These are phyloP conservation scores for Yamadazyma diddensiae DNA, from an alignment of 1,139 yeast species.

Conservation along the genomic window DNA sequence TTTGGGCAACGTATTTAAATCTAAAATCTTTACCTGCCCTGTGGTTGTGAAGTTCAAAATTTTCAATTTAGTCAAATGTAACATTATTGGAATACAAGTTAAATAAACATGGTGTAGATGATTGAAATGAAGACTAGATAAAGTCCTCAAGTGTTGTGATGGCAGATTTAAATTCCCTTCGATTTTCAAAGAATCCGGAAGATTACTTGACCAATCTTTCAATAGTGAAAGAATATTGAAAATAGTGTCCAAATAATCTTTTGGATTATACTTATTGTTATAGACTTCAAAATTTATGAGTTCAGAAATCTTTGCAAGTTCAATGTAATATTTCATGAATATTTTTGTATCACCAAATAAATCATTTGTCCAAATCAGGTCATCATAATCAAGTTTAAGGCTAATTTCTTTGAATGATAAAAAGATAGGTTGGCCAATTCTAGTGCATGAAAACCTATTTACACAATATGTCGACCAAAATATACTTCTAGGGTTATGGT, in stretches of 20 bases:
- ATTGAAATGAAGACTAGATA: slow-evolving; percentile 27
- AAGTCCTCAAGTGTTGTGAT: slow-evolving; percentile 16
- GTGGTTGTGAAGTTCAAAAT: slow-evolving; percentile 12
- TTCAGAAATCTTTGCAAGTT: slow-evolving; percentile 26
- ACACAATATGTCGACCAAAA: slow-evolving; percentile 30
- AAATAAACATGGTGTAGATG: slow-evolving; percentile 29
- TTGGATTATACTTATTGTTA: slow-evolving; percentile 17
- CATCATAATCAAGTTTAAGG: slow-evolving; percentile 1
- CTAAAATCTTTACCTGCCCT: slow-evolving; percentile 4
- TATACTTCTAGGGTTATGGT: slow-evolving; percentile 12
- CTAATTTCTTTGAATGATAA: slow-evolving; percentile 18
- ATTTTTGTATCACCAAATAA: slow-evolving; percentile 13
- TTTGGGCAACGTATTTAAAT: slow-evolving; percentile 14
- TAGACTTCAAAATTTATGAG: slow-evolving; percentile 22
- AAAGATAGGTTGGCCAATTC: slow-evolving; percentile 27
- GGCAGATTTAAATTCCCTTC: slow-evolving; percentile 8
- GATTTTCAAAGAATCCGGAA: slow-evolving; percentile 21
- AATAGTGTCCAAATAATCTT: slow-evolving; percentile 17
- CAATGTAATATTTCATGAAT: slow-evolving; percentile 19
- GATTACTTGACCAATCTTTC: slow-evolving; percentile 20
- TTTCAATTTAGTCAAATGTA: slow-evolving; percentile 21
- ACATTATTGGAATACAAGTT: slow-evolving; percentile 25
- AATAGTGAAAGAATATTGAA: slow-evolving; percentile 19
- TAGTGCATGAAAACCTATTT: slow-evolving; percentile 23
- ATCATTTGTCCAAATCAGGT: slow-evolving; percentile 8